Evolutionary conservation across 345 rosid genomes (phyloP).

Genomic region (Corchorus olitorius): DNA sequence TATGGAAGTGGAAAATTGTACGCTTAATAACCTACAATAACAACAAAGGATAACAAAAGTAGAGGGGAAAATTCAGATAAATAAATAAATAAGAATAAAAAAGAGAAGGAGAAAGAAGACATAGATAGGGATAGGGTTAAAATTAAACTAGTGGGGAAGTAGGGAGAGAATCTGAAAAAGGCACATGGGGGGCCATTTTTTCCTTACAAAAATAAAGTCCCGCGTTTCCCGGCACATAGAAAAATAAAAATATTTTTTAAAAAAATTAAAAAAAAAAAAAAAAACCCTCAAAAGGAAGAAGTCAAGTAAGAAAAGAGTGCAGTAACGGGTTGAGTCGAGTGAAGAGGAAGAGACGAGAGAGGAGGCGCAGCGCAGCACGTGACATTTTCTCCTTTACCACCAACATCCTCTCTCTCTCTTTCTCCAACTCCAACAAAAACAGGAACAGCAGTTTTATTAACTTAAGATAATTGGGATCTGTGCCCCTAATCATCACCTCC

Average conservation of each 20-base stretch:
- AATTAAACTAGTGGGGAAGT: too few relatives aligned
- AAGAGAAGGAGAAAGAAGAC: too few relatives aligned
- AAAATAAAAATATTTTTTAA: too few relatives aligned
- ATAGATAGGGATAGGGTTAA: too few relatives aligned
- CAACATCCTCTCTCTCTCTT: background rate
- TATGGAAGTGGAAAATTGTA: too few relatives aligned
- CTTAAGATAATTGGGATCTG: constrained; percentile 46
- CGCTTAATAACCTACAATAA: too few relatives aligned
- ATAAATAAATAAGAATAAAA: too few relatives aligned
- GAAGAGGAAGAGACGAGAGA: background rate
- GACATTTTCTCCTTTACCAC: background rate
- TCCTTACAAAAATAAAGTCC: background rate
- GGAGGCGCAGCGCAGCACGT: constrained; percentile 1
- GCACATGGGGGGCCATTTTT: background rate
- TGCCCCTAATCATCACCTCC: constrained; percentile 52
- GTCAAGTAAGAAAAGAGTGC: background rate
- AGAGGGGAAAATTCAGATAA: too few relatives aligned
- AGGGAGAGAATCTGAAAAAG: background rate
- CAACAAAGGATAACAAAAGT: too few relatives aligned
- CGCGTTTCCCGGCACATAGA: background rate
- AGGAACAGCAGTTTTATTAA: background rate
- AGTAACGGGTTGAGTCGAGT: too few relatives aligned
- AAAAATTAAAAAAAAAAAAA: too few relatives aligned
- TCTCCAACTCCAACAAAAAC: background rate
- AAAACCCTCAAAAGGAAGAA: background rate